phyloP scores from a whole-genome alignment of 495 filamentous ascomycete species.

The Penicillium riverlandense region DNA sequence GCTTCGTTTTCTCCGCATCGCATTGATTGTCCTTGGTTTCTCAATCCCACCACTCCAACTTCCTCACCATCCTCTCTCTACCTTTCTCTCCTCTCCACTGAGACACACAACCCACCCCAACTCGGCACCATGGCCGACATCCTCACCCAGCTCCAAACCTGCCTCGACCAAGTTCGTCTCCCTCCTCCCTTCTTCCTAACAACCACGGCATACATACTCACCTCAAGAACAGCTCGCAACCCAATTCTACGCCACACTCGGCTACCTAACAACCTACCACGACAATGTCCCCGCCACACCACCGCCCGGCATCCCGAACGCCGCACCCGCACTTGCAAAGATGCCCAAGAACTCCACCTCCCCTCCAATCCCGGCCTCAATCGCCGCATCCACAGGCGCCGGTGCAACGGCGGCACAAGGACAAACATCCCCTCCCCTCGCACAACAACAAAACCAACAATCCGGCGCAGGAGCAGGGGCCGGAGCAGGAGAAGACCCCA shows the following conservation, averaged over 20 bases:
- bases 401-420: conserved; percentile 10
- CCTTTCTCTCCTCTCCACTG: neutral
- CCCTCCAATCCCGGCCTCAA: conserved; percentile 33
- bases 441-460: conserved; percentile 10
- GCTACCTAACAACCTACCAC: conserved; percentile 78
- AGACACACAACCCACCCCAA: neutral
- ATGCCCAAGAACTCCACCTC: conserved; percentile 35
- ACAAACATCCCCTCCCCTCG: conserved; percentile 23
- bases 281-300: conserved; percentile 60
- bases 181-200: neutral
- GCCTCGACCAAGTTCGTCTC: conserved; percentile 70
- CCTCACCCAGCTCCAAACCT: conserved; percentile 90
- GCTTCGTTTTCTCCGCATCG: conserved; percentile 20
- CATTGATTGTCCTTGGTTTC: neutral
- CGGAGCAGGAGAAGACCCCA: conserved; percentile 17
- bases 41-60: conserved; percentile 5
- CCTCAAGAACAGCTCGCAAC: conserved; percentile 58
- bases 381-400: conserved; percentile 17
- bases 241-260: conserved; percentile 80
- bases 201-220: conserved; percentile 1
- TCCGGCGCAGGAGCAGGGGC: conserved; percentile 8
- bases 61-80: neutral
- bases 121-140: conserved; percentile 68
- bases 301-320: conserved; percentile 49
- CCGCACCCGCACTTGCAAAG: conserved; percentile 36